Base-by-base conservation (phyloP, 2,329 filamentous ascomycete species). In the Bipolaris victoriae region DNA sequence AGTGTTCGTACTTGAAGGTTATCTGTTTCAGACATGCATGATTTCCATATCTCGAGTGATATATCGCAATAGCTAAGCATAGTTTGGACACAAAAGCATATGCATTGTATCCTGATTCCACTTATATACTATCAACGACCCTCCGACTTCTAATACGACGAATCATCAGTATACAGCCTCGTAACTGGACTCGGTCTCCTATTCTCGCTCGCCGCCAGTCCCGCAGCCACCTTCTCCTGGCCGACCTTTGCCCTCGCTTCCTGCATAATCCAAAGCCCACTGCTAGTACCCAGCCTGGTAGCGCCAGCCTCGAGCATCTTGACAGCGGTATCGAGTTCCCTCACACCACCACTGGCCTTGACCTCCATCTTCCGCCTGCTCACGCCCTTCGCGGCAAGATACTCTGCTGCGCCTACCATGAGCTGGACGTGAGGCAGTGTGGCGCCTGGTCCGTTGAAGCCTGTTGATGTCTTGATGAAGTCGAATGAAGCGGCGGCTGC, bases 381-480 rank as follows among this genome's bases (percentile, higher is more conserved):
- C 3, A 69, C 54, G 7, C 65, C 62, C 64, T 61, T 70, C 61
- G 54, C 76, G 26, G 64, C 77, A n/a, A 83, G 64, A 35, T 73
- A 73, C 62, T 82, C 78, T 10, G 80, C 80, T 3, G 78, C 79
- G 9, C 78, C 77, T 11, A 79, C 77, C 85, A 87, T 87, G 26
- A 85, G 68, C 47, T 77, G 73, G 22, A 88, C 83, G 64, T 84
- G 75, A 49, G 83, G 79, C 15, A 80, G 74, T 35, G 69, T 81
- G 0, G 85, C 85, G 7, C 84, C 84, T 1, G 77, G 75, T 0
- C 84, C 85, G 48, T 81, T 80, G 70, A 86, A 86, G 1, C 85
- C 85, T 1, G 85, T 87, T 29, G 80, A 82, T 0, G 85, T 87
- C 75, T 87, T 87, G 59, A 88, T 81, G 60, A 81, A 87, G 63